Conservation (phyloP, 305 asterid genomes). For the Ilex paraguariensis region DNA sequence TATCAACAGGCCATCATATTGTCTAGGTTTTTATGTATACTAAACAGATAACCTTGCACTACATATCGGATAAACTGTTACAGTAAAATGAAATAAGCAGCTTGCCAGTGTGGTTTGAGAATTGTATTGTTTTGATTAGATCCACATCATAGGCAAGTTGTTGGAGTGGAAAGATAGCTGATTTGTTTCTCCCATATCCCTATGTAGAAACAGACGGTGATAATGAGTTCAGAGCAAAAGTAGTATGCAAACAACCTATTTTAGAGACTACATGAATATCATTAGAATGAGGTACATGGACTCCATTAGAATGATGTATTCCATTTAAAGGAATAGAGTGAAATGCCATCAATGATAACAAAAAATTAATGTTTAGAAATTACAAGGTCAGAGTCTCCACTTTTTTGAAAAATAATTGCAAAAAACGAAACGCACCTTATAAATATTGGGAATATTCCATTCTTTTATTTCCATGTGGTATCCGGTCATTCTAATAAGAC, state of each 20-base stretch:
- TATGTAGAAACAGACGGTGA: constrained; percentile 17
- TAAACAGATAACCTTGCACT: constrained; percentile 39
- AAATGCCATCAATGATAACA: too few species aligned
- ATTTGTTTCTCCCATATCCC: constrained; percentile 97
- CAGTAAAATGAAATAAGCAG: constrained; percentile 48
- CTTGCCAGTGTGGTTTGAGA: constrained; percentile 99
- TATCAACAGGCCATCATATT: constrained; percentile 6
- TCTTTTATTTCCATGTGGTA: too few species aligned
- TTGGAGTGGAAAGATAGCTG: constrained; percentile 95
- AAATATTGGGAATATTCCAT: too few species aligned
- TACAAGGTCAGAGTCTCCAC: too few species aligned
- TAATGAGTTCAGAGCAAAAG: constrained; percentile 11
- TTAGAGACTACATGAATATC: too few species aligned
- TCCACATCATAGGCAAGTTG: constrained; percentile 92
- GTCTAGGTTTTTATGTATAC: constrained; percentile 11
- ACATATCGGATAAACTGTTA: constrained; percentile 30
- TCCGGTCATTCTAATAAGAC: too few species aligned
- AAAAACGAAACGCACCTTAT: too few species aligned
- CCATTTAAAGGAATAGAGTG: not conserved
- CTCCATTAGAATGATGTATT: not conserved
- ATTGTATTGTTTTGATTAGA: constrained; percentile 90
- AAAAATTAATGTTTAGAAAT: too few species aligned
- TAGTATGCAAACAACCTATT: constrained; percentile 1
- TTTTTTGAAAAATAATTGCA: too few species aligned
- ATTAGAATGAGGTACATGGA: not conserved